Percentiles rank a stretch among this genome's conserved stretches.
Evolutionary conservation across 768 basidiomycete genomes (phyloP).

Genomic region (Suillus brevipes): DNA sequence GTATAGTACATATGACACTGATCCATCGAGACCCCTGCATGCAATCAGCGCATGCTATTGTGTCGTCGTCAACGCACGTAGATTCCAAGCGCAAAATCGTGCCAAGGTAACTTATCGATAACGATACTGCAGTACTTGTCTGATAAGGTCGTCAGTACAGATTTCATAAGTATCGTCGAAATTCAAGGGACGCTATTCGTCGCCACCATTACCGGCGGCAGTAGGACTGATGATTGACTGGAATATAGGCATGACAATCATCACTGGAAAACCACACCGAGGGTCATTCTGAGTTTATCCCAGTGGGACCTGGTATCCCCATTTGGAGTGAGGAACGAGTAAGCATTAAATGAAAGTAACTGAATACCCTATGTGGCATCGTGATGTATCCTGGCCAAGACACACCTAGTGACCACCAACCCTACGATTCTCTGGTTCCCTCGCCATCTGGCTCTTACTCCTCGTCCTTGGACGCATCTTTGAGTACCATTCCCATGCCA

Average conservation of each 20-base stretch:
- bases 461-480: conserved; percentile 66
- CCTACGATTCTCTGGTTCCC: conserved; percentile 67
- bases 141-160: background rate
- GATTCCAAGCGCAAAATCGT: background rate
- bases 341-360: background rate
- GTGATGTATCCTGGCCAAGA: background rate
- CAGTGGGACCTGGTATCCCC: background rate
- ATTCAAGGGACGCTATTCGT: background rate
- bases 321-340: background rate
- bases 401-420: conserved; percentile 19
- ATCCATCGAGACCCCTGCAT: background rate
- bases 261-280: background rate
- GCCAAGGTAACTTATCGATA: background rate
- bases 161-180: background rate
- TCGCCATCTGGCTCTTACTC: conserved; percentile 58
- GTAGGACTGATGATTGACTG: background rate
- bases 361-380: background rate
- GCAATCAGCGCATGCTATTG: background rate
- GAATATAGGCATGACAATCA: background rate
- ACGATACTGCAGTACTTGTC: background rate
- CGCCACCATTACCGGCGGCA: background rate
- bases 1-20: background rate
- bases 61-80: background rate
- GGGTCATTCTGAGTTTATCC: background rate
- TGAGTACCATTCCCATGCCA: conserved; percentile 96